A percentile compares a stretch with the other conserved stretches of the same genome.
Evolutionary conservation across 495 filamentous ascomycete species (phyloP).

Genomic region (Aspergillus haitiensis): DNA sequence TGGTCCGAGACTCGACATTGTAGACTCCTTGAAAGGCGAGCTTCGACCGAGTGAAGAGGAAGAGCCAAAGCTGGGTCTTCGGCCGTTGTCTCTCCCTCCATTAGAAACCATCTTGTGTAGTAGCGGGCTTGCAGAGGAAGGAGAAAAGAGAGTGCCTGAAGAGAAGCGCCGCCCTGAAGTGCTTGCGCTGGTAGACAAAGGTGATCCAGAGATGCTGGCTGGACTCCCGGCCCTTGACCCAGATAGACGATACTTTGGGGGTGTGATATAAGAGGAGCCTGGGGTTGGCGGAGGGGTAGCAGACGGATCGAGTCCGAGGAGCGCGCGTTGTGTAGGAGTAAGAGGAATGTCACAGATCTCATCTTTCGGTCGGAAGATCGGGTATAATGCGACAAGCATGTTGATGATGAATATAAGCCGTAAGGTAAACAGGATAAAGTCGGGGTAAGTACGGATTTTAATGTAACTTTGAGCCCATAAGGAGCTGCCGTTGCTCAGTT

Average conservation of each 20-base stretch:
- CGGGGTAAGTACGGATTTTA: conserved; percentile 34
- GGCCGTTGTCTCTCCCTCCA: conserved; percentile 49
- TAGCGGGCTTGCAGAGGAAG: conserved; percentile 58
- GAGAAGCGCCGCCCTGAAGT: conserved; percentile 42
- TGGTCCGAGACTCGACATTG: conserved; percentile 38
- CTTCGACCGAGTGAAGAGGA: conserved; percentile 42
- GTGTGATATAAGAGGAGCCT: conserved; percentile 69
- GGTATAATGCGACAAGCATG: conserved; percentile 62
- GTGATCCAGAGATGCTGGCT: conserved; percentile 55
- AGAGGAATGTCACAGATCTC: conserved; percentile 86
- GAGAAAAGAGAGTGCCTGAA: conserved; percentile 48
- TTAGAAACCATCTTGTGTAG: conserved; percentile 65
- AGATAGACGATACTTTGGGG: conserved; percentile 81
- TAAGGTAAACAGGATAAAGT: conserved; percentile 44
- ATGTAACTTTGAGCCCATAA: conserved; percentile 26
- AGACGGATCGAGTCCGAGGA: conserved; percentile 78
- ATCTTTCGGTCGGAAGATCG: conserved; percentile 68
- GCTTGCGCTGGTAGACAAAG: conserved; percentile 47
- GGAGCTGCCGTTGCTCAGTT: conserved; percentile 19
- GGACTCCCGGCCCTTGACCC: conserved; percentile 57
- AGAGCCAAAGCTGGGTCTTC: conserved; percentile 63
- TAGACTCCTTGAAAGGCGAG: conserved; percentile 49
- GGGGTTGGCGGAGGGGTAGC: conserved; percentile 63
- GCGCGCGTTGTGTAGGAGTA: conserved; percentile 80
- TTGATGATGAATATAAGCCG: conserved; percentile 65